phyloP scores from a whole-genome alignment of 371 early-diverging fungal species.

The Mortierella sp. region DNA sequence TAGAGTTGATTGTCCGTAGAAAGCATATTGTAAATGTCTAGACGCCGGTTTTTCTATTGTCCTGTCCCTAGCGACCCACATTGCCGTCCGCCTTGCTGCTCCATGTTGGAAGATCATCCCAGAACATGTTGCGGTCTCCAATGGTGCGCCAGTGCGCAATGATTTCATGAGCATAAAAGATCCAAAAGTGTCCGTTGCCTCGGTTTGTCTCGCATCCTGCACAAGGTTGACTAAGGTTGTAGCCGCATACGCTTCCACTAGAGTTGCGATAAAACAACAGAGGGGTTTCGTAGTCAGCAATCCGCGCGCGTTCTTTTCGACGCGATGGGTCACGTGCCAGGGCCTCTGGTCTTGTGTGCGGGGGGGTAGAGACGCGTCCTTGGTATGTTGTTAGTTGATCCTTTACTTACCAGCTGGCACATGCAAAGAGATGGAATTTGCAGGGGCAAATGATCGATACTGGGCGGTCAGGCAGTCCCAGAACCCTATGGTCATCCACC shows the following conservation, averaged over 20 bases:
- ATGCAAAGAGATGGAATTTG: constrained; percentile 53
- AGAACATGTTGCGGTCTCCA: constrained; percentile 51
- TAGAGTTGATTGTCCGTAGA: too few species aligned
- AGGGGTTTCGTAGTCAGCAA: too few species aligned
- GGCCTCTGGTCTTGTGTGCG: too few species aligned
- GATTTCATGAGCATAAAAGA: constrained; percentile 51
- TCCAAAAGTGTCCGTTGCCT: constrained; percentile 55
- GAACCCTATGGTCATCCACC: constrained; percentile 13
- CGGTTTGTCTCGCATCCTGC: constrained; percentile 53
- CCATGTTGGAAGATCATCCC: constrained; percentile 54
- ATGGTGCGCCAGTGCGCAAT: constrained; percentile 45
- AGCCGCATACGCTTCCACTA: constrained; percentile 48
- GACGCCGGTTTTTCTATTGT: too few species aligned
- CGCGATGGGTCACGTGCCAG: too few species aligned
- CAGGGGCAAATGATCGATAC: constrained; percentile 53
- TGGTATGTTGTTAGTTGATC: neutral
- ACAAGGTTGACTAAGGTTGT: constrained; percentile 49
- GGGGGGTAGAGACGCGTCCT: constrained; percentile 1
- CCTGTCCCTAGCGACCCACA: constrained; percentile 27
- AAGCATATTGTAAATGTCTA: too few species aligned
- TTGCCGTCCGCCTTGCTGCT: constrained; percentile 41
- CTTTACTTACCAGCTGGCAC: constrained; percentile 52
- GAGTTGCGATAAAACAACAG: too few species aligned
- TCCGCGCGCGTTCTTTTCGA: too few species aligned
- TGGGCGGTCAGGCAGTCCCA: constrained; percentile 50